Percentiles rank a stretch among this genome's conserved stretches.
phyloP scores from a whole-genome alignment of 2,329 filamentous ascomycete species.

The Hymenoscyphus occultus region DNA sequence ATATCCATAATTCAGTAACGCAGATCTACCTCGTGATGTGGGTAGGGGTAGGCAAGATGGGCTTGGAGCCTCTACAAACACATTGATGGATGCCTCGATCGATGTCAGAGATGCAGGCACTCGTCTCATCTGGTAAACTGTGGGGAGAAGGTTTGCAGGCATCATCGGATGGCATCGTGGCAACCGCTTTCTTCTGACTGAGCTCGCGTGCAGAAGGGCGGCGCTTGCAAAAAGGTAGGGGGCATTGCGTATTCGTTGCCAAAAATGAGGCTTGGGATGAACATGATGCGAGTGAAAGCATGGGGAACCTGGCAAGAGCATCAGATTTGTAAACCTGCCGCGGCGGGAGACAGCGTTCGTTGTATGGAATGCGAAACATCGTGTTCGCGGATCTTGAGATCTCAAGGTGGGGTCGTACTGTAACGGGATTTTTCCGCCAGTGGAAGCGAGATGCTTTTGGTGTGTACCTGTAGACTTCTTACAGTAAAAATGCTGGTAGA shows the following conservation, averaged over 20 bases:
- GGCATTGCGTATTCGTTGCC: neutral
- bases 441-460: neutral
- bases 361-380: neutral
- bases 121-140: neutral
- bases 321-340: neutral
- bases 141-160: conserved; percentile 1
- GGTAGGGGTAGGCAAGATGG: neutral
- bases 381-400: too few species aligned
- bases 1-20: neutral
- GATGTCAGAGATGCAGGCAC: neutral
- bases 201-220: neutral
- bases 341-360: conserved; percentile 3
- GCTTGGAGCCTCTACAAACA: neutral
- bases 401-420: neutral
- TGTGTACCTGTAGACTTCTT: neutral
- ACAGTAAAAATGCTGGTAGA: neutral
- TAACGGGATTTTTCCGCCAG: neutral
- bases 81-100: neutral
- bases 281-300: neutral
- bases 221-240: neutral
- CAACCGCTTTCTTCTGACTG: neutral
- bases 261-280: neutral
- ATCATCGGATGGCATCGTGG: neutral
- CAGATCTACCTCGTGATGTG: neutral
- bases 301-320: neutral